Conservation (phyloP, 495 filamentous ascomycete species). For the Penicillium chermesinum region DNA sequence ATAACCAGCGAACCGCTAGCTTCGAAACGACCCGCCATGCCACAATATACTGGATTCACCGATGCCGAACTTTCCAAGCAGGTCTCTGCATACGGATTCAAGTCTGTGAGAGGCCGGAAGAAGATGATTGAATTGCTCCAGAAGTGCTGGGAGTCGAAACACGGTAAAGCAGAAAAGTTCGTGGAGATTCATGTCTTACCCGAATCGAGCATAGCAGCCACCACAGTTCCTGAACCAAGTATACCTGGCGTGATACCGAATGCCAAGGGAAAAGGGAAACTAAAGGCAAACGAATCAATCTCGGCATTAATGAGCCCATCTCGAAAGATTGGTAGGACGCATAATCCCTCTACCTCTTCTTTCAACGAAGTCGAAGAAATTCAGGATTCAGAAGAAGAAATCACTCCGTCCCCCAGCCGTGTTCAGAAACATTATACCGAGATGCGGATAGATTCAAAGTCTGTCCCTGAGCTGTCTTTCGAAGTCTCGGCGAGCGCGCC, state of each 20-base stretch:
- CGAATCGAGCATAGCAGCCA: background rate
- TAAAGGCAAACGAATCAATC: background rate
- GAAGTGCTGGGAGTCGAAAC: conserved; percentile 63
- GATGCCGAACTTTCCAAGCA: conserved; percentile 59
- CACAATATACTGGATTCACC: conserved; percentile 59
- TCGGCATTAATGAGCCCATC: no score
- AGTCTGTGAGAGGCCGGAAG: conserved; percentile 62
- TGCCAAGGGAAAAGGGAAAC: no score
- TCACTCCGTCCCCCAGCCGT: conserved; percentile 30
- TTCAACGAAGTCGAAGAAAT: conserved; percentile 52
- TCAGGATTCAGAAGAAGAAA: conserved; percentile 57
- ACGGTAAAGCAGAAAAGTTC: conserved; percentile 13
- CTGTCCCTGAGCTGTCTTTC: conserved; percentile 4
- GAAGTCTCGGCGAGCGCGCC: conserved; percentile 11
- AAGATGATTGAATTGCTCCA: conserved; percentile 68
- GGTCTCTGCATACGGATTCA: conserved; percentile 65
- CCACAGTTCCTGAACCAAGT: background rate
- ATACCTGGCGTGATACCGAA: no score
- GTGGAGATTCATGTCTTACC: background rate
- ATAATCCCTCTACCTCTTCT: conserved; percentile 7
- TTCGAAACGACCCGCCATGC: conserved; percentile 33
- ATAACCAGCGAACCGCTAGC: conserved; percentile 1
- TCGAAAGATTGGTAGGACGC: background rate
- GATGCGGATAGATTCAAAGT: conserved; percentile 1
- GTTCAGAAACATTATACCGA: conserved; percentile 21